These are phyloP conservation scores for Erythrobasidium hasegawianum DNA, from an alignment of 1,284 basidiomycete species.

Conservation along the genomic window DNA sequence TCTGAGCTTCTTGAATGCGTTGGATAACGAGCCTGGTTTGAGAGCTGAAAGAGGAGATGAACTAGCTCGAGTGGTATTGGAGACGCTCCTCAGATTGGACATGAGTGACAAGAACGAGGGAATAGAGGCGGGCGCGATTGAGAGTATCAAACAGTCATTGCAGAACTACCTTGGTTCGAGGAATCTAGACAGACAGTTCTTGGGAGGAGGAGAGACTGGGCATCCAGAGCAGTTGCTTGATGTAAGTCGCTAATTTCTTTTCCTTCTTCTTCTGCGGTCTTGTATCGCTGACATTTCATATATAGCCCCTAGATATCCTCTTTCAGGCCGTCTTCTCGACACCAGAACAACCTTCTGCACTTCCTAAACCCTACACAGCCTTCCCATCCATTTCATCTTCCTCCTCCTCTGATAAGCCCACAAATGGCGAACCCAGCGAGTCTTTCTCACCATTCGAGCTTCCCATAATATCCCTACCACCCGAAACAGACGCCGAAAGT, in stretches of 20 bases:
- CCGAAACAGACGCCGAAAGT: constrained; percentile 17
- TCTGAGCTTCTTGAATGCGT: constrained; percentile 41
- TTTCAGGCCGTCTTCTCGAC: constrained; percentile 11
- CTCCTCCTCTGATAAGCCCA: constrained; percentile 22
- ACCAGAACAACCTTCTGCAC: constrained; percentile 1
- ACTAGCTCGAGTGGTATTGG: constrained; percentile 43
- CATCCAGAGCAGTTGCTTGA: constrained; percentile 39
- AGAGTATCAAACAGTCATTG: constrained; percentile 35
- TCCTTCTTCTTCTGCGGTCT: too few species aligned
- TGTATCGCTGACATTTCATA: not conserved
- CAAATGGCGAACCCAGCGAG: not conserved
- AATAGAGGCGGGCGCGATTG: constrained; percentile 24
- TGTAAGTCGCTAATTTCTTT: constrained; percentile 20
- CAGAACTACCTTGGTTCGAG: constrained; percentile 36
- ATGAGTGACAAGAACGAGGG: constrained; percentile 8
- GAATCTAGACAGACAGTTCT: constrained; percentile 38
- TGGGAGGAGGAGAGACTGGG: constrained; percentile 39
- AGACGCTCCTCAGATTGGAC: constrained; percentile 40
- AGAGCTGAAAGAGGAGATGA: constrained; percentile 44
- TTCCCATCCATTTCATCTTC: constrained; percentile 43
- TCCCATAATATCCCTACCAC: constrained; percentile 29
- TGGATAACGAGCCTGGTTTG: constrained; percentile 44
- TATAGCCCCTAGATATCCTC: constrained; percentile 28
- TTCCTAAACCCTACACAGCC: constrained; percentile 5
- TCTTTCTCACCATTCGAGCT: constrained; percentile 7